Conservation (phyloP, 2,329 filamentous ascomycete species). For the Fusarium staphyleae region DNA sequence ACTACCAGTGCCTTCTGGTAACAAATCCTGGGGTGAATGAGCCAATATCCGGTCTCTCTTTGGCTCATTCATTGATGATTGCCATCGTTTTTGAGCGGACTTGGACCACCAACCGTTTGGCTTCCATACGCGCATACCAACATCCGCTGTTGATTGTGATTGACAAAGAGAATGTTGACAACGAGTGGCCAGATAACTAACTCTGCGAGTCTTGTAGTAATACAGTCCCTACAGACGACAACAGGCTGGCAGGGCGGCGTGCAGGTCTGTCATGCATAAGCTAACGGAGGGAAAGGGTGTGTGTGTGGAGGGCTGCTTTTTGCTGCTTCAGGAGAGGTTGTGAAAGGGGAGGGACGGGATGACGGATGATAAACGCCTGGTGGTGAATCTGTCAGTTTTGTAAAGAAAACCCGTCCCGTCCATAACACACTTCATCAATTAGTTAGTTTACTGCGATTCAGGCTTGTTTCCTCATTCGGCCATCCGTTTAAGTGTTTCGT, state of each 20-base stretch:
- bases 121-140: slow-evolving; percentile 2
- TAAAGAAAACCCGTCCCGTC: slow-evolving; percentile 8
- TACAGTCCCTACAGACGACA: slow-evolving; percentile 5
- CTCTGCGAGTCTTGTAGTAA: slow-evolving; percentile 6
- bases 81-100: slow-evolving; percentile 11
- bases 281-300: neutral
- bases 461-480: neutral
- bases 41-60: slow-evolving; percentile 22
- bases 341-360: slow-evolving; percentile 24
- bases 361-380: slow-evolving; percentile 22
- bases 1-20: slow-evolving; percentile 20
- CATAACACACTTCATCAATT: slow-evolving; percentile 24
- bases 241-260: slow-evolving; percentile 15
- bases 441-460: slow-evolving; percentile 1
- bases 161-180: neutral
- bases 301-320: neutral
- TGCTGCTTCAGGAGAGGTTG: slow-evolving; percentile 4
- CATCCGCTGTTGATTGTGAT: slow-evolving; percentile 1
- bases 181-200: slow-evolving; percentile 3
- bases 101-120: slow-evolving; percentile 9
- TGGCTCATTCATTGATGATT: slow-evolving; percentile 14
- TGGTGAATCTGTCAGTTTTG: slow-evolving; percentile 21
- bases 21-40: slow-evolving; percentile 33
- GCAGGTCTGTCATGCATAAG: slow-evolving; percentile 37
- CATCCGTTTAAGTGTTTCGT: neutral